A percentile compares a stretch with the other conserved stretches of the same genome.
These are phyloP conservation scores for Scenedesmus sp. DNA, from an alignment of 163 green algal species.

Conservation along the genomic window DNA sequence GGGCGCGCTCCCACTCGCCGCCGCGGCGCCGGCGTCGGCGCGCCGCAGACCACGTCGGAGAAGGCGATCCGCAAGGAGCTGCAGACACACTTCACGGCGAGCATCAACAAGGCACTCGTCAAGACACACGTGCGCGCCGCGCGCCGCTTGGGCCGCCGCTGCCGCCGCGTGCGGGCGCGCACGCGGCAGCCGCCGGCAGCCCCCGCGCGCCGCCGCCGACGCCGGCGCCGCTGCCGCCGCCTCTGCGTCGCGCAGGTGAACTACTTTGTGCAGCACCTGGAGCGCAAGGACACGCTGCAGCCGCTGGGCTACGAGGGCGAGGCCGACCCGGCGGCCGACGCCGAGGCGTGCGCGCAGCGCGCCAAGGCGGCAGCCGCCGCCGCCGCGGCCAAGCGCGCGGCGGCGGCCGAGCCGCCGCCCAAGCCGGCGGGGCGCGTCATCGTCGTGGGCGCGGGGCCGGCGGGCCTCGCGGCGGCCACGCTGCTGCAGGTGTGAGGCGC, in stretches of 20 bases:
- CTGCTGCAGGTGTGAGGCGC: conserved; percentile 63
- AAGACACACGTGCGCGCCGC: conserved; percentile 43
- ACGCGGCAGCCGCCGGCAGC: background rate
- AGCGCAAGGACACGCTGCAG: conserved; percentile 21
- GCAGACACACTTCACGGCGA: conserved; percentile 50
- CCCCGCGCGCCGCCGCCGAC: background rate
- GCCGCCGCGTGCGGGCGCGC: background rate
- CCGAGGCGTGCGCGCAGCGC: background rate
- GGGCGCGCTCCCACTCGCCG: no score
- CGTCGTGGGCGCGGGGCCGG: conserved; percentile 77
- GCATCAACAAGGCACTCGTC: conserved; percentile 56
- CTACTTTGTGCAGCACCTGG: conserved; percentile 48
- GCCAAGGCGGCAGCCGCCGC: conserved; percentile 19
- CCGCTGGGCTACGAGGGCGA: conserved; percentile 37
- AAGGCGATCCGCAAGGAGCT: conserved; percentile 68
- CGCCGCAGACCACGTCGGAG: conserved; percentile 63
- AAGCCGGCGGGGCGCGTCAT: conserved; percentile 55
- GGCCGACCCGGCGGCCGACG: background rate
- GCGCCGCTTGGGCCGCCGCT: background rate
- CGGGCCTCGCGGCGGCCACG: conserved; percentile 75
- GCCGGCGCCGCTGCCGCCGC: background rate
- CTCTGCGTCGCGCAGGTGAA: conserved; percentile 44
- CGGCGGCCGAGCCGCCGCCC: conserved; percentile 4
- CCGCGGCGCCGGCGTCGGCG: no score
- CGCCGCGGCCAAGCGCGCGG: conserved; percentile 4